These are phyloP conservation scores for Cryptococcus deneoformans DNA, from an alignment of 1,284 basidiomycete species.

Conservation along the genomic window DNA sequence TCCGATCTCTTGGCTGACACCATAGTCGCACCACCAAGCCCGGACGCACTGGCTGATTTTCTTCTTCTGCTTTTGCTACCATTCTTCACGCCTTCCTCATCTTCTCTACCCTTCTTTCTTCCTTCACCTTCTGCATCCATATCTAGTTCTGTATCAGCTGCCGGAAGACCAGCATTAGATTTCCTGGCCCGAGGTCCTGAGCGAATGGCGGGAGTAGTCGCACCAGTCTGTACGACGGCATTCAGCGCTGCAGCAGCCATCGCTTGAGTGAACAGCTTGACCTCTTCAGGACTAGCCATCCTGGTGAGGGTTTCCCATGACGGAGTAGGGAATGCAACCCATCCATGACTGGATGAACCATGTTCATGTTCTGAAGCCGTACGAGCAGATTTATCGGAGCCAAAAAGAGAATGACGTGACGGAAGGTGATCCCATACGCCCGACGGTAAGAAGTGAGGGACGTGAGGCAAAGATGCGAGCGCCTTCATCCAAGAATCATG, in stretches of 20 bases:
- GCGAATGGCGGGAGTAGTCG: conserved; percentile 20
- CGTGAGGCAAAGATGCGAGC: conserved; percentile 33
- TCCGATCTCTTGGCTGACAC: conserved; percentile 1
- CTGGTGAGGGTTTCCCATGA: conserved; percentile 43
- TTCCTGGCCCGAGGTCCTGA: background rate
- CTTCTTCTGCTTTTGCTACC: conserved; percentile 4
- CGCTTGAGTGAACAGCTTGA: conserved; percentile 45
- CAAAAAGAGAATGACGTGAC: conserved; percentile 12
- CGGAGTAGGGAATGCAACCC: conserved; percentile 41
- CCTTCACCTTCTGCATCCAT: background rate
- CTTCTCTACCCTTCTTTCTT: background rate
- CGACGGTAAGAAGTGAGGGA: conserved; percentile 28
- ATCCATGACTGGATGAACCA: conserved; percentile 15
- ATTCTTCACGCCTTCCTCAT: conserved; percentile 3
- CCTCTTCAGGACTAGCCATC: conserved; percentile 44
- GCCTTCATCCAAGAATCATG: conserved; percentile 42
- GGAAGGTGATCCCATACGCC: conserved; percentile 36
- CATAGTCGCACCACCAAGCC: conserved; percentile 1
- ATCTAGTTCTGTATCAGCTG: background rate
- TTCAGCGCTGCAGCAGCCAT: conserved; percentile 46
- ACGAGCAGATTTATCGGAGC: conserved; percentile 1
- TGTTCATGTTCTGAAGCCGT: conserved; percentile 1
- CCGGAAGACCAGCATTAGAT: conserved; percentile 26
- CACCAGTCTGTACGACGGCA: conserved; percentile 41
- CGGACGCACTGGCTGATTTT: background rate